Percentiles rank a stretch among this genome's conserved stretches.
These are phyloP conservation scores for Trichophyton schoenleinii DNA, from an alignment of 2,329 filamentous ascomycete species.

Conservation along the genomic window DNA sequence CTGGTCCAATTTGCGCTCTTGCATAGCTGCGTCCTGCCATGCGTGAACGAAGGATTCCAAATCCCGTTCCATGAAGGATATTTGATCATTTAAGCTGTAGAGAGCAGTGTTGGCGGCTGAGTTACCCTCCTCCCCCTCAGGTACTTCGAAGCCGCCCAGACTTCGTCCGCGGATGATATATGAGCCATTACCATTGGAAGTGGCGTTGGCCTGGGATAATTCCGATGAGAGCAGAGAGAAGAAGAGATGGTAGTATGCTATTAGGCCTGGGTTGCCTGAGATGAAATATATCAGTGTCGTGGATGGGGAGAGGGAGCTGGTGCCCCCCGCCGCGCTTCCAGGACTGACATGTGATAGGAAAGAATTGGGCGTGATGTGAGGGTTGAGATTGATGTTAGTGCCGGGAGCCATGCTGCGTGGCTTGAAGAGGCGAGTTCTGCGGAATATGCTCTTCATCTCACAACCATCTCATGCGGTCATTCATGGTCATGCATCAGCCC, in stretches of 20 bases:
- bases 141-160: slow-evolving; percentile 25
- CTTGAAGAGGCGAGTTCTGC: too few relatives aligned
- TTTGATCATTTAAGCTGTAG: slow-evolving; percentile 39
- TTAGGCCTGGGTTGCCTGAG: slow-evolving; percentile 40
- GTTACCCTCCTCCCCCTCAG: background rate
- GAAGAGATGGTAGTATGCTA: slow-evolving; percentile 38
- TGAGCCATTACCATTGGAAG: background rate
- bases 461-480: too few relatives aligned
- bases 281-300: slow-evolving; percentile 34
- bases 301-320: slow-evolving; percentile 13
- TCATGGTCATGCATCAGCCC: too few relatives aligned
- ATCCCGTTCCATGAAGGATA: slow-evolving; percentile 34
- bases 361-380: slow-evolving; percentile 20
- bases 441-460: too few relatives aligned
- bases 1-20: background rate
- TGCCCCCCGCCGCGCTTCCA: background rate
- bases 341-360: slow-evolving; percentile 17
- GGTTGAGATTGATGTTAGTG: background rate
- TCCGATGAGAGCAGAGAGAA: slow-evolving; percentile 25
- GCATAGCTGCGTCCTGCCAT: slow-evolving; percentile 11
- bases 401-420: too few relatives aligned
- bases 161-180: slow-evolving; percentile 25
- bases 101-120: slow-evolving; percentile 6
- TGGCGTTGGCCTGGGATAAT: slow-evolving; percentile 9
- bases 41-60: slow-evolving; percentile 29